These are phyloP conservation scores for Pestalotiopsis sp. DNA, from an alignment of 2,329 filamentous ascomycete genomes.

Conservation along the genomic window DNA sequence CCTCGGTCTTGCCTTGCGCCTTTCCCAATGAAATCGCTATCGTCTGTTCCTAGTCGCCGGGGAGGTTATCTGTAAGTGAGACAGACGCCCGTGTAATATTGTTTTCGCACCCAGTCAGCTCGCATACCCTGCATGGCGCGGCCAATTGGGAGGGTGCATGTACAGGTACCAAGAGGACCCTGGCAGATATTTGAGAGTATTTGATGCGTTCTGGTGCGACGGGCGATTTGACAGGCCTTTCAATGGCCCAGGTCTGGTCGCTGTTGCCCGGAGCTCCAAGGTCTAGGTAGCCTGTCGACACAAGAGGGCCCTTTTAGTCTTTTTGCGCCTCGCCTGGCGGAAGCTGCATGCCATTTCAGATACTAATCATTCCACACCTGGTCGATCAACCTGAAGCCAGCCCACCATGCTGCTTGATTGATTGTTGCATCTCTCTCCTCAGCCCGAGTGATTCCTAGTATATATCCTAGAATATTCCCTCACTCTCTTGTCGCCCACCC, in stretches of 20 bases:
- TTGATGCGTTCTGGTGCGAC: conserved; percentile 1
- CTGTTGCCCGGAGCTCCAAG: neutral
- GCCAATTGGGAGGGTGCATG: neutral
- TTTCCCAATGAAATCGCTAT: conserved; percentile 1
- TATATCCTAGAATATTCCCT: conserved; percentile 14
- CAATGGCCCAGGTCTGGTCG: neutral
- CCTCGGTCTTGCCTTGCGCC: neutral
- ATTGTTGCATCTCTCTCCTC: neutral
- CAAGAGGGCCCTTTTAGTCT: neutral
- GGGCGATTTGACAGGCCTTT: neutral
- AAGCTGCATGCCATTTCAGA: too few relatives aligned
- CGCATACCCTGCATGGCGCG: neutral
- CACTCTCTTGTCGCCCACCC: neutral
- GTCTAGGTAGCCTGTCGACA: neutral
- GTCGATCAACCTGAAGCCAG: neutral
- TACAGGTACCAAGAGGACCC: conserved; percentile 6
- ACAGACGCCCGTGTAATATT: conserved; percentile 4
- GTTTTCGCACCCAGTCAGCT: conserved; percentile 6
- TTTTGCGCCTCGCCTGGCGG: neutral
- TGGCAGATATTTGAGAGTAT: conserved; percentile 9
- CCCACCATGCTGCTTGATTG: neutral
- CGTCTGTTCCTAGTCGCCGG: neutral
- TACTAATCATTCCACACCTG: neutral
- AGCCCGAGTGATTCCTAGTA: neutral
- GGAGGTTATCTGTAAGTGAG: conserved; percentile 6